A percentile compares a stretch with the other conserved stretches of the same genome.
Evolutionary conservation across 768 basidiomycete genomes (phyloP).

Genomic region (Lyophyllum semitale): DNA sequence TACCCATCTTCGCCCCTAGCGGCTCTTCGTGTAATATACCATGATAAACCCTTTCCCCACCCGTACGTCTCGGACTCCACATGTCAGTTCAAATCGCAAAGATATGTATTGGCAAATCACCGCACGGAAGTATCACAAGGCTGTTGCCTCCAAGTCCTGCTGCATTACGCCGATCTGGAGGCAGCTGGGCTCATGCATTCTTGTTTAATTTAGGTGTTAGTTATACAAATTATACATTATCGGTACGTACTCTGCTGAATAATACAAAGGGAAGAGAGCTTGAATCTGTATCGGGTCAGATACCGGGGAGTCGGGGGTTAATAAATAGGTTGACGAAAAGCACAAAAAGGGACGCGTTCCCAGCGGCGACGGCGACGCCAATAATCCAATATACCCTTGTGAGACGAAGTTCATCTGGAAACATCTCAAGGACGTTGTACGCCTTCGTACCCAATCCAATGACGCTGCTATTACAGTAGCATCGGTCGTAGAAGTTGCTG

Average conservation of each 20-base stretch:
- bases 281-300: not conserved
- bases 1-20: too few species aligned
- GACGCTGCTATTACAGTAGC: conserved; percentile 28
- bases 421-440: conserved; percentile 23
- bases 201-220: too few species aligned
- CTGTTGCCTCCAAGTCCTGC: too few species aligned
- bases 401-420: conserved; percentile 6
- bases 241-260: not conserved
- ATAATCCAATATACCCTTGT: conserved; percentile 11
- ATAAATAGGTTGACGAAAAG: conserved; percentile 5
- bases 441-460: conserved; percentile 16
- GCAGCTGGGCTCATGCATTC: too few species aligned
- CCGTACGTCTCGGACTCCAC: too few species aligned
- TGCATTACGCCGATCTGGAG: too few species aligned
- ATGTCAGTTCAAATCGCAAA: too few species aligned
- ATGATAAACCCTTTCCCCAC: too few species aligned
- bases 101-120: too few species aligned
- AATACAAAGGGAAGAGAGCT: not conserved
- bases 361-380: conserved; percentile 5
- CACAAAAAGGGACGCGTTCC: conserved; percentile 5
- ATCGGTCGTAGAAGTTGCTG: conserved; percentile 23
- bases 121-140: too few species aligned
- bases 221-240: not conserved
- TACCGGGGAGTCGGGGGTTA: not conserved
- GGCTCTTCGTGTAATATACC: too few species aligned